These are phyloP conservation scores for Ilyonectria mors-panacis DNA, from an alignment of 2,329 filamentous ascomycete species.

Conservation along the genomic window DNA sequence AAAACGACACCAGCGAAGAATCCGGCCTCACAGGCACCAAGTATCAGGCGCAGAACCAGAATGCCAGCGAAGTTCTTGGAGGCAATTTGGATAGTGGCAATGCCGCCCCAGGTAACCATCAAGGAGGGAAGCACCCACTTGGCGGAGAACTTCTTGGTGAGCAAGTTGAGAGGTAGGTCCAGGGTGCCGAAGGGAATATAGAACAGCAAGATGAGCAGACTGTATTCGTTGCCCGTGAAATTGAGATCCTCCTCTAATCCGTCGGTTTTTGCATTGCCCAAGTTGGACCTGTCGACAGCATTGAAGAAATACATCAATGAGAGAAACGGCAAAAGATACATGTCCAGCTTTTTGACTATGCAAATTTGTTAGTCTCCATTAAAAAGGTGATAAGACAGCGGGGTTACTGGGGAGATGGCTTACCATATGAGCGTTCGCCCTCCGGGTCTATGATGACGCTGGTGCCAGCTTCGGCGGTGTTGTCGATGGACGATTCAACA, in stretches of 20 bases:
- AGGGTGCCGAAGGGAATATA: slow-evolving; percentile 65
- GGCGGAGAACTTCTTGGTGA: slow-evolving; percentile 61
- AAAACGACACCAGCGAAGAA: slow-evolving; percentile 65
- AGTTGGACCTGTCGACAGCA: slow-evolving; percentile 54
- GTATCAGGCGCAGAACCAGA: slow-evolving; percentile 59
- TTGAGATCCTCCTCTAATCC: slow-evolving; percentile 50
- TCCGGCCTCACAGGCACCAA: slow-evolving; percentile 61
- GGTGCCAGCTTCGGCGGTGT: not conserved
- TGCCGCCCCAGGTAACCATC: slow-evolving; percentile 61
- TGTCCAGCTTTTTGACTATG: slow-evolving; percentile 54
- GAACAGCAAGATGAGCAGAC: slow-evolving; percentile 62
- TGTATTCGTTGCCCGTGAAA: slow-evolving; percentile 60
- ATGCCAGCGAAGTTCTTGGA: slow-evolving; percentile 62
- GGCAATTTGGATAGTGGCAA: slow-evolving; percentile 60
- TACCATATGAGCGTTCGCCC: not conserved
- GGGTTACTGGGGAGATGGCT: not conserved
- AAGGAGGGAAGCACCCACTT: slow-evolving; percentile 50
- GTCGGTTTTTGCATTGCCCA: slow-evolving; percentile 66
- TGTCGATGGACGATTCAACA: not conserved
- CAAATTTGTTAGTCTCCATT: too few relatives aligned
- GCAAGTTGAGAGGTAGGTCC: slow-evolving; percentile 63
- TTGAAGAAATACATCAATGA: slow-evolving; percentile 52
- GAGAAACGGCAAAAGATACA: slow-evolving; percentile 59
- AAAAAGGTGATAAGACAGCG: too few relatives aligned
- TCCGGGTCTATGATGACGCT: not conserved